These are phyloP conservation scores for Multifurca ochricompacta DNA, from an alignment of 768 basidiomycete species.

Conservation along the genomic window DNA sequence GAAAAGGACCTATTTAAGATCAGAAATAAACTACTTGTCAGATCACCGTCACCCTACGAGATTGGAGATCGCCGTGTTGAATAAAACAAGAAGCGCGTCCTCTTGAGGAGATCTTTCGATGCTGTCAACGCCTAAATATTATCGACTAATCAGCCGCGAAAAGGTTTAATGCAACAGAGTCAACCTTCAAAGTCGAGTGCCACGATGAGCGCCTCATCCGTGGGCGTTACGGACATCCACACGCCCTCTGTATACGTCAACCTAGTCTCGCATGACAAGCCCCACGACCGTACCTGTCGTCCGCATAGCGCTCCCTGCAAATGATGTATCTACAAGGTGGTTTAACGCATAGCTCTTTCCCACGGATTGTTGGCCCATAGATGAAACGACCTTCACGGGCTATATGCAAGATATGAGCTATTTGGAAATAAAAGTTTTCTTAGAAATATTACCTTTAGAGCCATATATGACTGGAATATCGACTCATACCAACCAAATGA, in stretches of 20 bases:
- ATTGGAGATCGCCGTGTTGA: slow-evolving; percentile 60
- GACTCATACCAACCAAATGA: slow-evolving; percentile 62
- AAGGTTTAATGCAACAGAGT: not conserved
- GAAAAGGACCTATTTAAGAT: slow-evolving; percentile 45
- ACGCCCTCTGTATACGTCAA: slow-evolving; percentile 39
- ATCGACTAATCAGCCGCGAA: not conserved
- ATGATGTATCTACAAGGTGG: slow-evolving; percentile 55
- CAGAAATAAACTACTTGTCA: not conserved
- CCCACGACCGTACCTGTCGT: slow-evolving; percentile 35
- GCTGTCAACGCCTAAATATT: slow-evolving; percentile 44
- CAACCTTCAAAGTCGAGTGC: slow-evolving; percentile 59
- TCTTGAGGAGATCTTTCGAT: slow-evolving; percentile 59
- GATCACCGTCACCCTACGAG: slow-evolving; percentile 30
- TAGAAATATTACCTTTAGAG: slow-evolving; percentile 36
- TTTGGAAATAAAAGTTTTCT: not conserved
- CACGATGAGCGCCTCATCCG: slow-evolving; percentile 44
- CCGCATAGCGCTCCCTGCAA: slow-evolving; percentile 57
- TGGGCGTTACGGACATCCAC: slow-evolving; percentile 62
- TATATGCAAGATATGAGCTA: slow-evolving; percentile 20
- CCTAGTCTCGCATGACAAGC: not conserved
- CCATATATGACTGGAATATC: slow-evolving; percentile 55
- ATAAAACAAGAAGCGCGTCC: slow-evolving; percentile 53
- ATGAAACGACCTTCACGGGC: slow-evolving; percentile 58
- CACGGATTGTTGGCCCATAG: slow-evolving; percentile 63
- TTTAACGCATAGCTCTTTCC: slow-evolving; percentile 54